These are phyloP conservation scores for Rhododendron vialii DNA, from an alignment of 148 eudicot species.

Conservation along the genomic window DNA sequence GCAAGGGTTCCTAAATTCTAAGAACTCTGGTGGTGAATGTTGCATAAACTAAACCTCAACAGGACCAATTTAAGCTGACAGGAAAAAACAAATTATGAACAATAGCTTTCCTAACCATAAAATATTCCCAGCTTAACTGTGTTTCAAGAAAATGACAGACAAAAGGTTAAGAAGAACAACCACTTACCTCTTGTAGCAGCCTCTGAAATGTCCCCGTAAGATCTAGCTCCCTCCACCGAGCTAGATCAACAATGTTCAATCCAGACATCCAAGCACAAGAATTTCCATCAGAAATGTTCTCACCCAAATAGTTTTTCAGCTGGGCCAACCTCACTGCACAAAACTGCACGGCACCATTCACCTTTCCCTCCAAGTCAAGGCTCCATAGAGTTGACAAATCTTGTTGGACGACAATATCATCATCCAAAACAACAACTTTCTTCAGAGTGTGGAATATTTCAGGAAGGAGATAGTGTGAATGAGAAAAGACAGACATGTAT, in stretches of 20 bases:
- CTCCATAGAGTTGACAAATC: slow-evolving; percentile 80
- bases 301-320: slow-evolving; percentile 49
- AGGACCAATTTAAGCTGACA: not conserved
- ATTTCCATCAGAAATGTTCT: slow-evolving; percentile 31
- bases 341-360: slow-evolving; percentile 72
- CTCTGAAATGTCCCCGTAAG: slow-evolving; percentile 50
- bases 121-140: not conserved
- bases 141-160: not conserved
- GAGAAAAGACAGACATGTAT: slow-evolving; percentile 69
- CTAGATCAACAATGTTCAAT: slow-evolving; percentile 77
- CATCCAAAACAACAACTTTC: slow-evolving; percentile 80
- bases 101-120: not conserved
- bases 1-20: not conserved
- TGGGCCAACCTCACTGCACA: slow-evolving; percentile 67
- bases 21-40: not conserved
- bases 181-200: slow-evolving; percentile 67
- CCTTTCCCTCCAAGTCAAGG: slow-evolving; percentile 68
- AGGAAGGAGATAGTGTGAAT: slow-evolving; percentile 79
- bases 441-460: slow-evolving; percentile 54
- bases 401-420: slow-evolving; percentile 78
- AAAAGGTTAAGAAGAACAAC: slow-evolving; percentile 2
- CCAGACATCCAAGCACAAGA: slow-evolving; percentile 97
- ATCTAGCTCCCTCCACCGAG: slow-evolving; percentile 69
- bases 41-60: not conserved
- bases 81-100: not conserved